These are phyloP conservation scores for Theobroma cacao DNA, from an alignment of 345 rosid species.

Conservation along the genomic window DNA sequence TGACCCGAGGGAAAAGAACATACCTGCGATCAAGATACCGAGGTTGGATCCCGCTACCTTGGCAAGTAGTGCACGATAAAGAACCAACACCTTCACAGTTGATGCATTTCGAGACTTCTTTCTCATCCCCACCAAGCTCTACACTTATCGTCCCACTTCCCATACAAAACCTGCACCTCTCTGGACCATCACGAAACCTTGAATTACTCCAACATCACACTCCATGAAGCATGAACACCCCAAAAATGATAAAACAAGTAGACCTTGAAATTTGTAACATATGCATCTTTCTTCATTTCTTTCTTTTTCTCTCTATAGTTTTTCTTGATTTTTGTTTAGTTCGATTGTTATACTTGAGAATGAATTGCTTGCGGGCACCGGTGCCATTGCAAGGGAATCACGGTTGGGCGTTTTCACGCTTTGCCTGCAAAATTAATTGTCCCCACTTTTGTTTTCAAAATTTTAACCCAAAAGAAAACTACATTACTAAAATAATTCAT, in stretches of 20 bases:
- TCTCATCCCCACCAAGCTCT: slow-evolving; percentile 78
- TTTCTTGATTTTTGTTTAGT: not conserved
- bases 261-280: no score
- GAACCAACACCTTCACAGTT: slow-evolving; percentile 86
- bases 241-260: no score
- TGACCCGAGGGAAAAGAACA: no score
- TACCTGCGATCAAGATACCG: slow-evolving; percentile 98
- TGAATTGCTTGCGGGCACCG: slow-evolving; percentile 95
- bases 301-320: not conserved
- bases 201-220: not conserved
- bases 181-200: slow-evolving; percentile 33
- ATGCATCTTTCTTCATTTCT: no score
- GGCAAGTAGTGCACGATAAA: slow-evolving; percentile 93
- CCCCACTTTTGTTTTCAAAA: no score
- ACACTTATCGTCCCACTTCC: slow-evolving; percentile 67
- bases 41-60: slow-evolving; percentile 93
- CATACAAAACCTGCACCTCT: slow-evolving; percentile 81
- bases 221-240: no score
- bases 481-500: no score
- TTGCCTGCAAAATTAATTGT: slow-evolving; percentile 56
- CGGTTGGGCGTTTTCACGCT: slow-evolving; percentile 83
- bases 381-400: slow-evolving; percentile 93
- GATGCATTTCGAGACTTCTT: slow-evolving; percentile 73
- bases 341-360: not conserved
- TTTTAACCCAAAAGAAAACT: no score